A percentile compares a stretch with the other conserved stretches of the same genome.
Evolutionary conservation across 371 early-diverging fungal species (phyloP).

Genomic region (Syncephalis plumigaleata): DNA sequence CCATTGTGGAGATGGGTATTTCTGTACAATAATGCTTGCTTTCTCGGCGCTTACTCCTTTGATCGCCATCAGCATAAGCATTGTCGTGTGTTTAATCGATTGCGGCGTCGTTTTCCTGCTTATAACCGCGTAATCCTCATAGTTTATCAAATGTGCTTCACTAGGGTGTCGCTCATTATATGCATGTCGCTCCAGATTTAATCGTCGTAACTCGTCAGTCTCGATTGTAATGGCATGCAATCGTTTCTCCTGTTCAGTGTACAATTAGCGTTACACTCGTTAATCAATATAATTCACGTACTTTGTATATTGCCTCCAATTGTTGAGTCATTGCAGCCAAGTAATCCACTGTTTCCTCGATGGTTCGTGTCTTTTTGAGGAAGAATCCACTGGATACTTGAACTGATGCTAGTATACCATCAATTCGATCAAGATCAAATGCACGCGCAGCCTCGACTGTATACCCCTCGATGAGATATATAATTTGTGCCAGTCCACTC

Average conservation of each 20-base stretch:
- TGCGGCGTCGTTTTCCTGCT: constrained; percentile 51
- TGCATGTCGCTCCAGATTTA: constrained; percentile 23
- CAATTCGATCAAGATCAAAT: constrained; percentile 16
- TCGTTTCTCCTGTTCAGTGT: constrained; percentile 6
- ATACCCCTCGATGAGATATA: constrained; percentile 75
- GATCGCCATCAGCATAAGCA: constrained; percentile 63
- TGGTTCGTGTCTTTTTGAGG: constrained; percentile 41
- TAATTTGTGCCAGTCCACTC: constrained; percentile 47
- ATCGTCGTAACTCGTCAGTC: constrained; percentile 25
- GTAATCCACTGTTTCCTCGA: constrained; percentile 64
- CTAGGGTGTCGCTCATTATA: constrained; percentile 16
- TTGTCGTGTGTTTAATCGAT: constrained; percentile 48
- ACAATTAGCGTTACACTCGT: constrained; percentile 2
- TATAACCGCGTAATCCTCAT: constrained; percentile 31
- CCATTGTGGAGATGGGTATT: constrained; percentile 45
- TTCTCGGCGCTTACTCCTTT: constrained; percentile 70
- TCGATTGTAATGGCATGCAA: constrained; percentile 37
- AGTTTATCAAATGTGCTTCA: constrained; percentile 25
- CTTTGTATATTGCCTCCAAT: constrained; percentile 20
- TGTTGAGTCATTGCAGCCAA: constrained; percentile 35
- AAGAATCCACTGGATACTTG: constrained; percentile 55
- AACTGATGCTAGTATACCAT: constrained; percentile 31
- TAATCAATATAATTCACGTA: neutral
- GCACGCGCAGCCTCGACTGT: constrained; percentile 22
- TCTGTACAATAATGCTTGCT: constrained; percentile 41